Conservation (phyloP, 106 monocot species). For the Dendrobium nobile region DNA sequence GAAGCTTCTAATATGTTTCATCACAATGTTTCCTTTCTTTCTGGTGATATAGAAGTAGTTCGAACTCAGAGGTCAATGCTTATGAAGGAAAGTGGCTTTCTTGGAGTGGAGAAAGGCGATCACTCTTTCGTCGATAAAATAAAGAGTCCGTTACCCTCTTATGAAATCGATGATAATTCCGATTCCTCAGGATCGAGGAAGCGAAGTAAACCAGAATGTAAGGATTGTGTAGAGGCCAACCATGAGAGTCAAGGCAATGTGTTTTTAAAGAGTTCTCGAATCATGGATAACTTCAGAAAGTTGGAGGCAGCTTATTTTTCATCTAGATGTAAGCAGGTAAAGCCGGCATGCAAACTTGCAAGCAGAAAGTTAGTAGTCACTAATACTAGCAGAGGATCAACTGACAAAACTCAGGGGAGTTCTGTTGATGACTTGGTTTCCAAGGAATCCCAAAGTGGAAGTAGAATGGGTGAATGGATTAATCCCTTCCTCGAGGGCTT, state of each 20-base stretch:
- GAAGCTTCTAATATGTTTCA: constrained; percentile 56
- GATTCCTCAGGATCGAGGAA: constrained; percentile 41
- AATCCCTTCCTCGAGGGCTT: constrained; percentile 79
- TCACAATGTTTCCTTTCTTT: constrained; percentile 45
- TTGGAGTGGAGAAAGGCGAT: constrained; percentile 22
- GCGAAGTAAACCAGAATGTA: constrained; percentile 25
- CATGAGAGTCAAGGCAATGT: constrained; percentile 12
- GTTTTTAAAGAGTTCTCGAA: constrained; percentile 53
- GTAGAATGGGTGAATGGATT: constrained; percentile 49
- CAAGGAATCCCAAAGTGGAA: constrained; percentile 18
- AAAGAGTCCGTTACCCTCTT: constrained; percentile 12
- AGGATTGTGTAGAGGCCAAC: constrained; percentile 14
- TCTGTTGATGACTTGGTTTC: constrained; percentile 44
- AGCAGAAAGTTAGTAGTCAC: constrained; percentile 6
- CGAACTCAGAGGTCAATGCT: constrained; percentile 32
- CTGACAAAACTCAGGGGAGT: constrained; percentile 42
- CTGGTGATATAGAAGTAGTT: constrained; percentile 63
- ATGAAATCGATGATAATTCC: constrained; percentile 27
- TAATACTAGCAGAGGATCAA: constrained; percentile 33
- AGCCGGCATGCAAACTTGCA: constrained; percentile 9
- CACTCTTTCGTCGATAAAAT: constrained; percentile 5
- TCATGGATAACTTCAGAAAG: constrained; percentile 93
- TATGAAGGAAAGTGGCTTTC: constrained; percentile 9
- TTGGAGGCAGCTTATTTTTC: constrained; percentile 79
- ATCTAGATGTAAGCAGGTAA: constrained; percentile 33